Evolutionary conservation across 331 rosid species (phyloP), one percentile per base, ranked within the genome.

Genomic region (Arachis monticola): DNA sequence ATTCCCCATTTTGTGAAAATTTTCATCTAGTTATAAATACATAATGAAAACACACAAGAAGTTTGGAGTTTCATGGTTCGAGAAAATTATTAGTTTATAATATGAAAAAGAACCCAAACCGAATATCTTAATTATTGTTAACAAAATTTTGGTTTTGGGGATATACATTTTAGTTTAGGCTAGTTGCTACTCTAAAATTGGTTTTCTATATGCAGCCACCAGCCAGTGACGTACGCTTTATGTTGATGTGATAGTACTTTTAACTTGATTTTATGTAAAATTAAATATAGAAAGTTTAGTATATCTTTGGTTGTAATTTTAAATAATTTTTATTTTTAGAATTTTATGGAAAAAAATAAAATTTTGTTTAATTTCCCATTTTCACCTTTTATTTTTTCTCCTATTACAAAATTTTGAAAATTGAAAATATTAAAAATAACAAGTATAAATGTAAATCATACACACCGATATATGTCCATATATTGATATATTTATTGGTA

Each of bases 91-190:
- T 64, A 35, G 40, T 3, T 35, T 35, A 35, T 35, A 35, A 35
- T 35, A 6, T 35, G n/a, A 65, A 75, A 75, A 51, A 31, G 72
- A 70, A 65, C 66, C 48, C 47, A 30, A 60, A 53, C 78, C 66
- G 11, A 64, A 71, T 59, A 40, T 66, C 78, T 47, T 47, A 12
- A 46, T 60, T 45, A 12, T 8, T 78, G 73, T 70, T 71, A 53
- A 32, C 14, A 32, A 72, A 56, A 67, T 60, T 40, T 35, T 35
- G 4, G 40, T 35, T 35, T 35, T 35, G 40, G 40, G 4, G 40
- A 35, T 35, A 46, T 35, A 30, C 10, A 22, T 22, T 22, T 60
- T 64, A 53, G 10, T 41, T 2, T 6, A 41, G 7, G 57, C 1
- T 7, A 35, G 50, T 38, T 35, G 78, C 12, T 51, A 38, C 38